These are phyloP conservation scores for Ligustrum vulgare DNA, from an alignment of 257 asterid genomes.

Conservation along the genomic window DNA sequence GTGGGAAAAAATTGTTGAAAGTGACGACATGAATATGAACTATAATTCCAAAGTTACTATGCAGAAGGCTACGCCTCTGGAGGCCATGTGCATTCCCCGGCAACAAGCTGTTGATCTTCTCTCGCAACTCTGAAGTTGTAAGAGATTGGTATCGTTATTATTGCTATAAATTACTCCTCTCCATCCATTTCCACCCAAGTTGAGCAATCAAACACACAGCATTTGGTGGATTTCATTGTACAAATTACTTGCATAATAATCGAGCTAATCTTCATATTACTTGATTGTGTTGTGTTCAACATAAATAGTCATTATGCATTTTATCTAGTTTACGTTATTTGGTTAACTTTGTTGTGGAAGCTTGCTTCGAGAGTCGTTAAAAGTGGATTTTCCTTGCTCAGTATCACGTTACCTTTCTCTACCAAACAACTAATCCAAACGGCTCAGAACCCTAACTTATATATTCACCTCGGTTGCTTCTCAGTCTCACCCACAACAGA, in stretches of 20 bases:
- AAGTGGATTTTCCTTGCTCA: no score
- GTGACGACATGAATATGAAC: slow-evolving; percentile 23
- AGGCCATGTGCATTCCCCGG: slow-evolving; percentile 40
- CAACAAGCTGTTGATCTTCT: slow-evolving; percentile 30
- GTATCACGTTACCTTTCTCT: no score
- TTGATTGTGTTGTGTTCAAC: background rate
- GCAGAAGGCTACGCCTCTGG: slow-evolving; percentile 43
- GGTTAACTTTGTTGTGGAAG: no score
- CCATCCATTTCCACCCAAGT: background rate
- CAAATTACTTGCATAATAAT: background rate
- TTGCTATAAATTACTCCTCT: background rate
- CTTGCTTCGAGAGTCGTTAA: no score
- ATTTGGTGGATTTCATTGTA: background rate
- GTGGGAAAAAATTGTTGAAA: slow-evolving; percentile 35
- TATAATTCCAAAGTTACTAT: slow-evolving; percentile 3
- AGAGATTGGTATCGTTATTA: background rate
- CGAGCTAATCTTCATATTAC: no score
- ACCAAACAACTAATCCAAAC: no score
- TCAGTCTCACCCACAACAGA: no score
- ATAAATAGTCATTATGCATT: background rate
- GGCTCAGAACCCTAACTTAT: no score
- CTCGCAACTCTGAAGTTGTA: slow-evolving; percentile 23
- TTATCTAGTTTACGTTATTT: background rate
- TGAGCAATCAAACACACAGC: background rate
- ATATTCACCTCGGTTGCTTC: no score